Evolutionary conservation across 2,329 filamentous ascomycete genomes (phyloP).

Genomic region (Colletotrichum salicis): DNA sequence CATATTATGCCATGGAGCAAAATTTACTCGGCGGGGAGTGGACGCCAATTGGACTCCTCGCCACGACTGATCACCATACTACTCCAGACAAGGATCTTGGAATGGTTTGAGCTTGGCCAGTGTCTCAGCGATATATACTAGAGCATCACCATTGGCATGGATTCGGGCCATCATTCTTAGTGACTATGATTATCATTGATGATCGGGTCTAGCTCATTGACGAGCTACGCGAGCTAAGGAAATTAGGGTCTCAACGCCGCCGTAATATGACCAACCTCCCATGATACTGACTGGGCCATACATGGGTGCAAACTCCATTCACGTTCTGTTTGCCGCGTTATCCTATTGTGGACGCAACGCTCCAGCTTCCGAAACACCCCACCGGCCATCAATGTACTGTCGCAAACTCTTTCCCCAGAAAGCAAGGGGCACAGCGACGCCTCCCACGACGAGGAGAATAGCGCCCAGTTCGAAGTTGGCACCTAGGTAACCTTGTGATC

Average conservation of each 20-base stretch:
- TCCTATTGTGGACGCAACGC: constrained; percentile 39
- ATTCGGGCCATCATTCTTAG: neutral
- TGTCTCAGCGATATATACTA: neutral
- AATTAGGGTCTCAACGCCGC: neutral
- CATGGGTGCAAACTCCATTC: neutral
- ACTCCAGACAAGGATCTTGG: constrained; percentile 47
- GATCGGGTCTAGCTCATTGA: neutral
- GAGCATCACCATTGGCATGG: neutral
- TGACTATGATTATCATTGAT: constrained; percentile 13
- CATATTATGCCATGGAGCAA: constrained; percentile 46
- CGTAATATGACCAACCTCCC: neutral
- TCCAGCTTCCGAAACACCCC: constrained; percentile 39
- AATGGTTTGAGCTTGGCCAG: neutral
- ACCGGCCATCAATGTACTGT: constrained; percentile 40
- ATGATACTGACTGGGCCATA: neutral
- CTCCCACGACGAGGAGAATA: constrained; percentile 37
- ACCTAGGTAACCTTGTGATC: constrained; percentile 28
- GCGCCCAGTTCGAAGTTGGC: constrained; percentile 36
- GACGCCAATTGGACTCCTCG: constrained; percentile 47
- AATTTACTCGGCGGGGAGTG: constrained; percentile 44
- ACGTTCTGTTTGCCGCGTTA: neutral
- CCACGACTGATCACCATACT: constrained; percentile 47
- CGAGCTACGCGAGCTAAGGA: neutral
- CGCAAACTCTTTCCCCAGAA: constrained; percentile 42
- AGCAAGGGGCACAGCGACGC: constrained; percentile 39